A percentile compares a stretch with the other conserved stretches of the same genome.
Conservation (phyloP, 331 rosid species). For the Prunus yedoensis region DNA sequence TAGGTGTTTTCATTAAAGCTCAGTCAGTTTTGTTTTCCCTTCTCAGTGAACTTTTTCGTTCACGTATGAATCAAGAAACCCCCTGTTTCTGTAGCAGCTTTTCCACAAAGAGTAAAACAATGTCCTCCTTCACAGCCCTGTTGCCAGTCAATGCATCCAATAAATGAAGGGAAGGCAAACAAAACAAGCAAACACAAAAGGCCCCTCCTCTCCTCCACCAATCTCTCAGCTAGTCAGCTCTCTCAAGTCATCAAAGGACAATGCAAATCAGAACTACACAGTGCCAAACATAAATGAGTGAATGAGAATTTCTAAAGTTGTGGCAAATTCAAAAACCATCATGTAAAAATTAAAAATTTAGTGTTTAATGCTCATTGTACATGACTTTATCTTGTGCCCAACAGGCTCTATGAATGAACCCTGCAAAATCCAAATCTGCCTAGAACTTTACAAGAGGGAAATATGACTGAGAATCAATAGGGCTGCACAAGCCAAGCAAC, state of each 20-base stretch:
- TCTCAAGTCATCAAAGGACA: constrained; percentile 6
- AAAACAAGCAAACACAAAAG: neutral
- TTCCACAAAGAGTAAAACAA: neutral
- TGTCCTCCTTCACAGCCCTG: neutral
- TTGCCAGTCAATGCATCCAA: neutral
- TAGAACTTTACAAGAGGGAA: no score
- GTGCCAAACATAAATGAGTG: neutral
- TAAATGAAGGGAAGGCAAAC: constrained; percentile 2
- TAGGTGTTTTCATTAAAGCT: neutral
- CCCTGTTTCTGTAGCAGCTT: neutral
- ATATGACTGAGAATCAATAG: neutral
- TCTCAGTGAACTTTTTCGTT: neutral
- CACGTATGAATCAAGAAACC: neutral
- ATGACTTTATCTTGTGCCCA: no score
- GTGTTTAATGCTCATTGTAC: no score
- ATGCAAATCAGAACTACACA: neutral
- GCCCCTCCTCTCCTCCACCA: neutral
- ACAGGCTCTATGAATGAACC: no score
- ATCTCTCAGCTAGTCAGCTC: constrained; percentile 4
- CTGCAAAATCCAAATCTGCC: no score
- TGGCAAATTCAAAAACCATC: neutral
- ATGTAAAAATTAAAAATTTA: neutral
- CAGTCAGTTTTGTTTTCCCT: neutral
- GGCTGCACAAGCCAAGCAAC: neutral
- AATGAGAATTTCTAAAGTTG: neutral